Conservation (phyloP, 495 filamentous ascomycete genomes). For the Astrothelium subdiscretum region DNA sequence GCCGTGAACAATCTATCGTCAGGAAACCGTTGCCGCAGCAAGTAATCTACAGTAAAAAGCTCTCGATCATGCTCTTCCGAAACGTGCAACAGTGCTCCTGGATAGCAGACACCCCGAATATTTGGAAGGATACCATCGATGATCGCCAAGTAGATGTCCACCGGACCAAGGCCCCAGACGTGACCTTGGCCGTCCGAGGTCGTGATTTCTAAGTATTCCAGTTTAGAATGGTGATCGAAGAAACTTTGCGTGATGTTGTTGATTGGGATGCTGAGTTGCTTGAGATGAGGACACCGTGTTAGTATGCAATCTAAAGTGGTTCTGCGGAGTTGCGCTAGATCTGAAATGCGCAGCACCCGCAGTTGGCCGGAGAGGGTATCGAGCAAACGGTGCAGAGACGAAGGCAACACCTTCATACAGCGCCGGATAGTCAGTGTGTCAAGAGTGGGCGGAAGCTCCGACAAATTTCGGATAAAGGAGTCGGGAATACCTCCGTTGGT, state of each 20-base stretch:
- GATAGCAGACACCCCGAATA: not conserved
- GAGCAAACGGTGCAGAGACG: not conserved
- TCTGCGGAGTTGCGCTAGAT: slow-evolving; percentile 16
- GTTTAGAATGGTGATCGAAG: slow-evolving; percentile 7
- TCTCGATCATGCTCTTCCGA: not conserved
- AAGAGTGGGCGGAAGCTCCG: slow-evolving; percentile 23
- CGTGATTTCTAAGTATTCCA: not conserved
- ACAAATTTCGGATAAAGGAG: slow-evolving; percentile 29
- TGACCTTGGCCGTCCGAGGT: not conserved
- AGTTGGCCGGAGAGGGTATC: slow-evolving; percentile 7
- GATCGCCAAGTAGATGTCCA: not conserved
- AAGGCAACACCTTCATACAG: slow-evolving; percentile 18
- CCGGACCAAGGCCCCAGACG: not conserved
- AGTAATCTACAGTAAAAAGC: not conserved
- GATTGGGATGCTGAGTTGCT: slow-evolving; percentile 17
- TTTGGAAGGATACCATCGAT: not conserved
- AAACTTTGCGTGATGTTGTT: slow-evolving; percentile 23
- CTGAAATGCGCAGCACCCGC: slow-evolving; percentile 9
- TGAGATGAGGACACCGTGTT: slow-evolving; percentile 15
- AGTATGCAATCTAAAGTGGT: slow-evolving; percentile 19
- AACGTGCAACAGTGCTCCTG: not conserved
- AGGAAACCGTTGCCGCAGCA: not conserved
- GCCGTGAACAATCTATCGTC: too few relatives aligned
- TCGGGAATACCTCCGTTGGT: slow-evolving; percentile 35
- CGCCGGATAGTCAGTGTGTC: slow-evolving; percentile 27